phyloP scores from a whole-genome alignment of 495 filamentous ascomycete species.

The Talaromyces liani region DNA sequence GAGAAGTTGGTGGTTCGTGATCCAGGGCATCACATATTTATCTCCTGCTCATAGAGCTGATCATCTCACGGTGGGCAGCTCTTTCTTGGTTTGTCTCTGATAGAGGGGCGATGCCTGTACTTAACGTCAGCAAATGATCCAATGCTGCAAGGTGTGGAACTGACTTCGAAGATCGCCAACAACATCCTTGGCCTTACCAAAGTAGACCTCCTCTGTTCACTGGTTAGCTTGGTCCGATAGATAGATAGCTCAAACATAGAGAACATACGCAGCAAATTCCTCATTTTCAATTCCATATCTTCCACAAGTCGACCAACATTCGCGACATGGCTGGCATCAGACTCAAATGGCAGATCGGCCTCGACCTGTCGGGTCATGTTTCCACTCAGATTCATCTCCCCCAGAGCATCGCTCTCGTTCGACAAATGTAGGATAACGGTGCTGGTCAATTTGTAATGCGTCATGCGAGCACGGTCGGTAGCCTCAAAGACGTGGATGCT shows the following conservation, averaged over 20 bases:
- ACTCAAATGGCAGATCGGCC: slow-evolving; percentile 79
- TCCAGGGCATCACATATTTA: neutral
- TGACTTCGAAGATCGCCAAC: slow-evolving; percentile 93
- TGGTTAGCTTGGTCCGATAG: neutral
- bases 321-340: slow-evolving; percentile 86
- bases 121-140: neutral
- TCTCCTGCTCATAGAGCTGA: slow-evolving; percentile 42
- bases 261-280: slow-evolving; percentile 76
- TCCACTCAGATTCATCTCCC: slow-evolving; percentile 86
- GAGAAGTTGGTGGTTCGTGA: neutral
- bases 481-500: slow-evolving; percentile 98
- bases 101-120: slow-evolving; percentile 61
- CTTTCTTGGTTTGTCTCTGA: slow-evolving; percentile 81
- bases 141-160: slow-evolving; percentile 14
- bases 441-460: slow-evolving; percentile 95
- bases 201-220: slow-evolving; percentile 84
- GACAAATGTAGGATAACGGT: slow-evolving; percentile 91
- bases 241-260: neutral
- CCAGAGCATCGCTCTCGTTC: slow-evolving; percentile 61
- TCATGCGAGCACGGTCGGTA: slow-evolving; percentile 77
- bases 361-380: slow-evolving; percentile 98
- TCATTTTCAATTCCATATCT: slow-evolving; percentile 99
- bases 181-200: slow-evolving; percentile 98
- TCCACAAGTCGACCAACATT: slow-evolving; percentile 95
- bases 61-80: slow-evolving; percentile 86